Conservation (phyloP, 2,329 filamentous ascomycete genomes). For the Ophiostoma sp. region DNA sequence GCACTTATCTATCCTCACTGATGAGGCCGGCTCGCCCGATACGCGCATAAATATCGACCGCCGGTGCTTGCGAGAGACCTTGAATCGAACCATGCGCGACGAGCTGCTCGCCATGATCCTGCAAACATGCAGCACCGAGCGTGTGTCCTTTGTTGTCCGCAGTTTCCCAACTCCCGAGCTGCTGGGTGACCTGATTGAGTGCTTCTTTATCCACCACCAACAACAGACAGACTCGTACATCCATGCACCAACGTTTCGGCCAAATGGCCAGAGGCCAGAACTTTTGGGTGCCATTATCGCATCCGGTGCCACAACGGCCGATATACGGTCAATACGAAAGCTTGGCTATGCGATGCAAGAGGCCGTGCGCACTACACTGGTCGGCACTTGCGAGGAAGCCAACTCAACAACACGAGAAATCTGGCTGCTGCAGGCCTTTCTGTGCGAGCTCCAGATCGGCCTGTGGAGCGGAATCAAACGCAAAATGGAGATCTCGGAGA, state of each 20-base stretch:
- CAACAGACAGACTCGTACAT: conserved; percentile 56
- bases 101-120: conserved; percentile 60
- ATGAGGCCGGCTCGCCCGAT: conserved; percentile 37
- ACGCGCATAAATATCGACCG: conserved; percentile 37
- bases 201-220: conserved; percentile 53
- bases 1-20: conserved; percentile 42
- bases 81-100: conserved; percentile 51
- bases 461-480: conserved; percentile 52
- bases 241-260: conserved; percentile 55
- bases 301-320: conserved; percentile 55
- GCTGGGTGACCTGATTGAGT: conserved; percentile 57
- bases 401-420: conserved; percentile 42
- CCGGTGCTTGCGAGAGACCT: conserved; percentile 37
- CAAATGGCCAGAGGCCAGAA: conserved; percentile 52
- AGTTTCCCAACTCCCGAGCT: conserved; percentile 59
- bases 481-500: conserved; percentile 54
- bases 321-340: conserved; percentile 48
- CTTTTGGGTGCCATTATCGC: conserved; percentile 56
- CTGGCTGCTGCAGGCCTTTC: conserved; percentile 46
- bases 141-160: conserved; percentile 48
- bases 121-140: conserved; percentile 48
- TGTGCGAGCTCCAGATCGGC: conserved; percentile 47
- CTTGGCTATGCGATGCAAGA: conserved; percentile 55
- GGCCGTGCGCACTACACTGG: conserved; percentile 39
- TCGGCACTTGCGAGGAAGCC: conserved; percentile 45